phyloP scores from a whole-genome alignment of 2,329 filamentous ascomycete genomes.

The Teratosphaeriaceae sp. region DNA sequence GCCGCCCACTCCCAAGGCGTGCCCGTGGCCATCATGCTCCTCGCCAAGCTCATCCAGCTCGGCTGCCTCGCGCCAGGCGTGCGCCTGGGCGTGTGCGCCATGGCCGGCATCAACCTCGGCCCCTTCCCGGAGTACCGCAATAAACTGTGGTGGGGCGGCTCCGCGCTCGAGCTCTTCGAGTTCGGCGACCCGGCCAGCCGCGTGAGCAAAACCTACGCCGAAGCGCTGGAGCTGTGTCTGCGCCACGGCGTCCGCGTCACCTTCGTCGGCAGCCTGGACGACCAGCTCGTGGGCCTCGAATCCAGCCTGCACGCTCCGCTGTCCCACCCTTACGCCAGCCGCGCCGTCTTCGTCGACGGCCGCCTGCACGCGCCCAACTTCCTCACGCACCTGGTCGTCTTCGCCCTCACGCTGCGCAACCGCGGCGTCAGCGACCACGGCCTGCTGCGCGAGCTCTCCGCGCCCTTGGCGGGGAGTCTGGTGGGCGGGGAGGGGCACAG shows the following conservation, averaged over 20 bases:
- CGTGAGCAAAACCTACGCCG: conserved; percentile 75
- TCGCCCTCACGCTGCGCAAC: conserved; percentile 89
- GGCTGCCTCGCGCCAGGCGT: conserved; percentile 66
- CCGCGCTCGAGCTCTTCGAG: conserved; percentile 90
- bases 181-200: conserved; percentile 77
- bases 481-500: conserved; percentile 93
- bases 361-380: conserved; percentile 90
- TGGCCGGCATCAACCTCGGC: conserved; percentile 88
- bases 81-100: conserved; percentile 77
- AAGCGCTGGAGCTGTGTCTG: conserved; percentile 66
- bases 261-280: conserved; percentile 91
- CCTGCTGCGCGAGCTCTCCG: conserved; percentile 80
- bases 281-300: conserved; percentile 91
- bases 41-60: conserved; percentile 87
- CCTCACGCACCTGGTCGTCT: conserved; percentile 85
- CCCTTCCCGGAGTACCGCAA: conserved; percentile 93
- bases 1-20: conserved; percentile 95
- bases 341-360: conserved; percentile 93
- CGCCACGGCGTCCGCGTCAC: conserved; percentile 75
- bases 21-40: conserved; percentile 83
- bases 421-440: conserved; percentile 90
- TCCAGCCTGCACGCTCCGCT: conserved; percentile 83
- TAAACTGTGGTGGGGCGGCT: conserved; percentile 79
- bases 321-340: conserved; percentile 86
- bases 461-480: conserved; percentile 80